Evolutionary conservation across 441 rosid genomes (phyloP).

Genomic region (Gossypium laxum): DNA sequence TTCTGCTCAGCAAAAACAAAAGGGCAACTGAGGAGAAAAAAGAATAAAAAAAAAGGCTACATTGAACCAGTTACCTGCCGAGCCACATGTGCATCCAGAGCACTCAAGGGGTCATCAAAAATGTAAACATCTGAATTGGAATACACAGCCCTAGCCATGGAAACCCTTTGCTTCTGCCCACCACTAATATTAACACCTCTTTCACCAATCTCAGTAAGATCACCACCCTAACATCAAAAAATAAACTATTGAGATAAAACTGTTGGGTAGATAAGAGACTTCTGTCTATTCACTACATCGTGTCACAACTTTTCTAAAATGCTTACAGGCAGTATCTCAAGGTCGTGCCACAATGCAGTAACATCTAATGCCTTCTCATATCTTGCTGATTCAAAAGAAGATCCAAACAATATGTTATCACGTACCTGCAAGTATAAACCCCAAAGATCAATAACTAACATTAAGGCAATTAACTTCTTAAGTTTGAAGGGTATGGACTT

Average conservation of each 20-base stretch:
- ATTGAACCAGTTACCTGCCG: constrained; percentile 51
- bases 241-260: background rate
- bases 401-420: constrained; percentile 76
- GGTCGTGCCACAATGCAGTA: constrained; percentile 80
- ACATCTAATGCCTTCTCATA: constrained; percentile 73
- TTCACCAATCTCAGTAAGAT: constrained; percentile 92
- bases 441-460: constrained; percentile 6
- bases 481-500: background rate
- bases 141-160: constrained; percentile 91
- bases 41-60: background rate
- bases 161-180: constrained; percentile 95
- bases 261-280: background rate
- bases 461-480: constrained; percentile 11
- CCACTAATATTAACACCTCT: constrained; percentile 95
- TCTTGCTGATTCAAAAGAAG: constrained; percentile 53
- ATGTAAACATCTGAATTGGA: constrained; percentile 75
- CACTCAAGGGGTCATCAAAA: constrained; percentile 91
- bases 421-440: constrained; percentile 47
- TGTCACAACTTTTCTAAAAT: constrained; percentile 10
- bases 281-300: constrained; percentile 10
- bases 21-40: background rate
- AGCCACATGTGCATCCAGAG: constrained; percentile 86
- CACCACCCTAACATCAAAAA: constrained; percentile 57
- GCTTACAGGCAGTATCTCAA: constrained; percentile 81
- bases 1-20: constrained; percentile 3